A percentile compares a stretch with the other conserved stretches of the same genome.
Conservation (phyloP, 805 yeast species). For the Peterozyma xylosa region DNA sequence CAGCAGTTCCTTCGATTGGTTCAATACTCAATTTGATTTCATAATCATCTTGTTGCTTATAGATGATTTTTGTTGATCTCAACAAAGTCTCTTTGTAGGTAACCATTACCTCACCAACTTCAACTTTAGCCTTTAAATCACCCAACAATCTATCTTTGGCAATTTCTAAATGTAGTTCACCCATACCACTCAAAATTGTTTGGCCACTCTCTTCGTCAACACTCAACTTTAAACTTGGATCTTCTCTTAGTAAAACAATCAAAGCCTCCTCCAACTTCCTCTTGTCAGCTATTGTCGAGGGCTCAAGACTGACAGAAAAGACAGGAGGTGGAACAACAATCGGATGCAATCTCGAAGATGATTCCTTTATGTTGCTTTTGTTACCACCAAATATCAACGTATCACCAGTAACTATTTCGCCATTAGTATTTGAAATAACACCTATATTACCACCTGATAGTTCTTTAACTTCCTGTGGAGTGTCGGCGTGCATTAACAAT, state of each 20-base stretch:
- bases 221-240: slow-evolving; percentile 73
- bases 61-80: slow-evolving; percentile 14
- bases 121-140: slow-evolving; percentile 77
- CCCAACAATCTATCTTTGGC: slow-evolving; percentile 70
- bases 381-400: slow-evolving; percentile 63
- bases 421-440: slow-evolving; percentile 66
- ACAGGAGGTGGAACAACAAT: slow-evolving; percentile 89
- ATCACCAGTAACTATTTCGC: slow-evolving; percentile 82
- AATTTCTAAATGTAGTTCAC: slow-evolving; percentile 90
- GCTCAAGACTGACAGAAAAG: slow-evolving; percentile 79
- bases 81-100: slow-evolving; percentile 73
- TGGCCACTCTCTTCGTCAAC: slow-evolving; percentile 86
- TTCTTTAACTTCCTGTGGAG: slow-evolving; percentile 60
- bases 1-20: slow-evolving; percentile 25
- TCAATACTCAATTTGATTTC: slow-evolving; percentile 17
- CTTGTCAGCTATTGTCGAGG: slow-evolving; percentile 74
- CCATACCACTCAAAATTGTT: slow-evolving; percentile 90
- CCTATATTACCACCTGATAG: slow-evolving; percentile 83
- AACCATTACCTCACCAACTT: slow-evolving; percentile 78
- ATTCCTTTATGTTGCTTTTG: slow-evolving; percentile 38
- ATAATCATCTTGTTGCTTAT: slow-evolving; percentile 13
- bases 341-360: slow-evolving; percentile 54
- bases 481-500: slow-evolving; percentile 82
- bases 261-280: slow-evolving; percentile 68
- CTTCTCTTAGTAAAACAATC: slow-evolving; percentile 66